Evolutionary conservation across 768 basidiomycete genomes (phyloP).

Genomic region (Lactarius akahatsu): DNA sequence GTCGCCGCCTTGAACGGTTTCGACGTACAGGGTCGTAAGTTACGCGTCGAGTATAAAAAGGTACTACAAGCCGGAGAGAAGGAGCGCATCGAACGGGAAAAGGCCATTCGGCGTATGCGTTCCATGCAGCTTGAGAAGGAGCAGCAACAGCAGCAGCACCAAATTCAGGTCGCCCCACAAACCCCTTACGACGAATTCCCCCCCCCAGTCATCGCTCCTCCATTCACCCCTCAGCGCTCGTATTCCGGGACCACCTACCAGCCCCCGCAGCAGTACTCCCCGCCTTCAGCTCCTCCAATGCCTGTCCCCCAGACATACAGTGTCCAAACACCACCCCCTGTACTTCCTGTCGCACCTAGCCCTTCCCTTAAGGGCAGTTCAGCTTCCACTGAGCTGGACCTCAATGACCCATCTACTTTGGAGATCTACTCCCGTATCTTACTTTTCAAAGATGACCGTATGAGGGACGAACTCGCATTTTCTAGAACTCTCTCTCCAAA

Average conservation of each 20-base stretch:
- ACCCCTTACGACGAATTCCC: constrained; percentile 71
- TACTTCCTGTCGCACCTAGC: constrained; percentile 54
- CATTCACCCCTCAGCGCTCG: constrained; percentile 70
- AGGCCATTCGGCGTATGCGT: constrained; percentile 96
- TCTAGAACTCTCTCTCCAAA: constrained; percentile 82
- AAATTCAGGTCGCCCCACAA: constrained; percentile 29
- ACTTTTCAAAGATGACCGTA: constrained; percentile 95
- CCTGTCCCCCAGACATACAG: constrained; percentile 44
- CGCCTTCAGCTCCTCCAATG: constrained; percentile 47
- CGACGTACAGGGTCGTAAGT: constrained; percentile 93
- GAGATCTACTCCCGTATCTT: constrained; percentile 97
- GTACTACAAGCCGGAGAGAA: constrained; percentile 99
- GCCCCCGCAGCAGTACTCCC: constrained; percentile 61
- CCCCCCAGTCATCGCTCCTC: constrained; percentile 50
- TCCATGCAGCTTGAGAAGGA: constrained; percentile 95
- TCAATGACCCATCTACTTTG: constrained; percentile 93
- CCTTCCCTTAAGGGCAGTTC: constrained; percentile 58
- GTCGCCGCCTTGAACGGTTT: constrained; percentile 96
- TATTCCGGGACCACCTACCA: constrained; percentile 66
- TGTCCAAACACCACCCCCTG: constrained; percentile 51
- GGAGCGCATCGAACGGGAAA: constrained; percentile 97
- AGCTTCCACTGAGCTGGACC: constrained; percentile 73
- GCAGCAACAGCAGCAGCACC: constrained; percentile 46
- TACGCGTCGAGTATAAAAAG: constrained; percentile 99
- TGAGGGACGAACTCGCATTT: constrained; percentile 97